Percentiles rank a stretch among this genome's conserved stretches.
These are phyloP conservation scores for Colletotrichum horii DNA, from an alignment of 2,329 filamentous ascomycete species.

Conservation along the genomic window DNA sequence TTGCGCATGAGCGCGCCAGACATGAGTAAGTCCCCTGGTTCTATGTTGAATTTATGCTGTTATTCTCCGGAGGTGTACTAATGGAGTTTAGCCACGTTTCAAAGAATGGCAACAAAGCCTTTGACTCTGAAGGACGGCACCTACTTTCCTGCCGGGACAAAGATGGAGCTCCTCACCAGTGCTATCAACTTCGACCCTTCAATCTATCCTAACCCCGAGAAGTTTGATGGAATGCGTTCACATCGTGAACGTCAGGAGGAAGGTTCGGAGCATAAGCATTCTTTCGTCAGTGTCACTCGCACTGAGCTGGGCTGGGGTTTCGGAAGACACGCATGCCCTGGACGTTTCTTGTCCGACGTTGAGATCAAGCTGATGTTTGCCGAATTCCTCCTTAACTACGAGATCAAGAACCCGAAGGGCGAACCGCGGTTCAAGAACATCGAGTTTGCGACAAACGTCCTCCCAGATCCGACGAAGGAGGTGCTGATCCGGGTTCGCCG, in stretches of 20 bases:
- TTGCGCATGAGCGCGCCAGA: conserved; percentile 34
- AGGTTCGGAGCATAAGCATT: conserved; percentile 29
- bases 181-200: conserved; percentile 41
- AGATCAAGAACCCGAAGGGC: conserved; percentile 1
- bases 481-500: background rate
- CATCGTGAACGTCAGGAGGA: conserved; percentile 41
- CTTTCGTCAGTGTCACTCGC: conserved; percentile 41
- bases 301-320: conserved; percentile 13
- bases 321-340: conserved; percentile 22
- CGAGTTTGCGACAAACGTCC: background rate
- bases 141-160: conserved; percentile 41
- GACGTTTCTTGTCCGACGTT: conserved; percentile 1
- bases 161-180: conserved; percentile 43
- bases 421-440: conserved; percentile 2
- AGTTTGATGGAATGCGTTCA: conserved; percentile 53
- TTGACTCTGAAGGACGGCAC: conserved; percentile 44
- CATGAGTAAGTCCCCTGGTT: conserved; percentile 32
- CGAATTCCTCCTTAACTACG: conserved; percentile 11
- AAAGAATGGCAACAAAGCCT: conserved; percentile 45
- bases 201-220: conserved; percentile 41
- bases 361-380: conserved; percentile 23
- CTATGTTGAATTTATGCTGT: background rate
- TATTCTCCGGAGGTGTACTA: background rate
- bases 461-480: background rate
- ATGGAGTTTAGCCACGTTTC: background rate